Conservation (phyloP, 2,329 filamentous ascomycete genomes). For the Neonectria sp. region DNA sequence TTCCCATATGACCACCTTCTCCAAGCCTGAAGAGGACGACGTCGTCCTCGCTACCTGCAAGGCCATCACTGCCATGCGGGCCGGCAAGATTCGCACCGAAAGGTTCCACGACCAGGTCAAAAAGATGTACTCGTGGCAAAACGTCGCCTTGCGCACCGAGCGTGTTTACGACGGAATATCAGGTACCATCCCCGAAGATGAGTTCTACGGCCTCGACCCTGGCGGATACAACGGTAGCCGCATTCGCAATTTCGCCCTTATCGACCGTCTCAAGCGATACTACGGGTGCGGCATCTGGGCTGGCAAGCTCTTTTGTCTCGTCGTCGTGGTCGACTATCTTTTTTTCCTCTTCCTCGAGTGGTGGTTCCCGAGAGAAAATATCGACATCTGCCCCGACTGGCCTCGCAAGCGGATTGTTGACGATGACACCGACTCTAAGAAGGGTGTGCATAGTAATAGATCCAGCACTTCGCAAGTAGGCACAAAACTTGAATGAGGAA, state of each 20-base stretch:
- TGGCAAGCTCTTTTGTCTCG: slow-evolving; percentile 96
- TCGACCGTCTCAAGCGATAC: slow-evolving; percentile 95
- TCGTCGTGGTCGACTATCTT: slow-evolving; percentile 93
- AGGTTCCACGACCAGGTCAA: slow-evolving; percentile 97
- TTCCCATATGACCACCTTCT: slow-evolving; percentile 97
- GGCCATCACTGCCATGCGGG: slow-evolving; percentile 88
- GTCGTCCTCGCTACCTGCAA: slow-evolving; percentile 90
- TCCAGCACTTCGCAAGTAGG: slow-evolving; percentile 52
- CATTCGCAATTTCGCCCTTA: slow-evolving; percentile 90
- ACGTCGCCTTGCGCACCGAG: slow-evolving; percentile 94
- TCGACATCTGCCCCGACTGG: slow-evolving; percentile 94
- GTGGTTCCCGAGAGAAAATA: slow-evolving; percentile 85
- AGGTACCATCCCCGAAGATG: slow-evolving; percentile 85
- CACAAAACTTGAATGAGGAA: slow-evolving; percentile 42
- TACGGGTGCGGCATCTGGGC: slow-evolving; percentile 99
- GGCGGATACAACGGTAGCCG: slow-evolving; percentile 78
- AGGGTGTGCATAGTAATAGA: slow-evolving; percentile 48
- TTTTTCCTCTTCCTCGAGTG: slow-evolving; percentile 91
- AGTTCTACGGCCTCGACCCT: slow-evolving; percentile 88
- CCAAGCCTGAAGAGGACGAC: slow-evolving; percentile 96
- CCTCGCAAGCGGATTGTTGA: slow-evolving; percentile 76
- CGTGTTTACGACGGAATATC: slow-evolving; percentile 95
- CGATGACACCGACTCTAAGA: slow-evolving; percentile 49
- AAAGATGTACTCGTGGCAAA: slow-evolving; percentile 99
- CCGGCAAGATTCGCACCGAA: slow-evolving; percentile 90